Base-by-base conservation (phyloP, 2,329 filamentous ascomycete genomes). In the Trichophyton schoenleinii region DNA sequence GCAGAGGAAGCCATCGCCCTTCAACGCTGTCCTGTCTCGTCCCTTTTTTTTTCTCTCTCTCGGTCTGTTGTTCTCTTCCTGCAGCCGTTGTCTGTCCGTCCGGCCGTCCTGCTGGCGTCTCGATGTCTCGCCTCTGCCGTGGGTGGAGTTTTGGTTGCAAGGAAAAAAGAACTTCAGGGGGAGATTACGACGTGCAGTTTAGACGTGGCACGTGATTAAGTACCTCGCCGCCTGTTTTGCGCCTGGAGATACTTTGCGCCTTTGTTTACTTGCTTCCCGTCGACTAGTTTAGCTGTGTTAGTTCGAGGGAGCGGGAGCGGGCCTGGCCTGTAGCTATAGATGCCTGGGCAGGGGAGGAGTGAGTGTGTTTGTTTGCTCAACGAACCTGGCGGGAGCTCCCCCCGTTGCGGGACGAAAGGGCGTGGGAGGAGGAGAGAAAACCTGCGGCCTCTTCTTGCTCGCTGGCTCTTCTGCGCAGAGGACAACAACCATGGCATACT, bases 1-100 rank as follows among this genome's bases (percentile, higher is more conserved):
- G 52, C 52, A 55, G n/a, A 13, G 52, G 20, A 28, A 36, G 52
- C 52, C 52, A 55, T 55, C 52, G 52, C 52, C 28, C 52, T 55
- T 55, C 22, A 38, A 38, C 34, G 34, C 34, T 3, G 34, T 38
- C 34, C 34, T 2, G 41, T 44, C 41, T 44, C 41, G 11, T 44
- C 15, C n/a, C n/a, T 6, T 11, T 4, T 44, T 44, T 15, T 15
- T 20, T 0, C 2, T 3, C 22, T 3, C 2, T 22, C 3, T 22
- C 18, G 18, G 18, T 18, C 22, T 22, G 22, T 2, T 2, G 38
- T 31, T 8, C 28, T 7, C 28, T 31, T 31, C 28, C 28, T 6
- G 28, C 28, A 31, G 34, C 34, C 34, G 34, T 13, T 13, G 34
- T 38, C 34, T 38, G 22, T 22, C 18, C 18, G 34, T 36, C 34